These are phyloP conservation scores for Thermothelomyces thermophilus DNA, from an alignment of 2,329 filamentous ascomycete species.

Conservation along the genomic window DNA sequence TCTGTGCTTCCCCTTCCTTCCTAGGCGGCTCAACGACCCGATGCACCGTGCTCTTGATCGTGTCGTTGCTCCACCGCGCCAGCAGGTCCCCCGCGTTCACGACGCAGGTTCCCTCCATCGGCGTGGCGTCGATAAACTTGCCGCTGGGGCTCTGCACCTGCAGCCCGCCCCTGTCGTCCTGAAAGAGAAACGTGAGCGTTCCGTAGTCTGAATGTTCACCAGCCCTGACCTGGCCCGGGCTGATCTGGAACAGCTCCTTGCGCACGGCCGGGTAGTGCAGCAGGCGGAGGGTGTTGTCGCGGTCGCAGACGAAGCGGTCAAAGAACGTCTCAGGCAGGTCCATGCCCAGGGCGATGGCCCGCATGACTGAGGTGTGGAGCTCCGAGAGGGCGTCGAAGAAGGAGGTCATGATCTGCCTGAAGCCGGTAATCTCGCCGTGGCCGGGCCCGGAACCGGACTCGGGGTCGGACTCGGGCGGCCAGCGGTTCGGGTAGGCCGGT, in stretches of 20 bases:
- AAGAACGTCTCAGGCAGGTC: conserved; percentile 63
- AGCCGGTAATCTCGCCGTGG: conserved; percentile 41
- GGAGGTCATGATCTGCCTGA: conserved; percentile 63
- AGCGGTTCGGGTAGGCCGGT: conserved; percentile 63
- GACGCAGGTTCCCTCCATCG: conserved; percentile 74
- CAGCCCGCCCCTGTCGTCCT: conserved; percentile 49
- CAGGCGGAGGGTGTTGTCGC: conserved; percentile 65
- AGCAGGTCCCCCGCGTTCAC: conserved; percentile 86
- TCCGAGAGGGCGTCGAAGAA: conserved; percentile 72
- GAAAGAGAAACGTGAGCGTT: conserved; percentile 56
- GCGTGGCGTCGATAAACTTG: conserved; percentile 73
- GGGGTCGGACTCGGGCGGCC: conserved; percentile 51
- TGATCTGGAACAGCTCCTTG: conserved; percentile 57
- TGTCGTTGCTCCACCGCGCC: conserved; percentile 84
- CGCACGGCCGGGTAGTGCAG: conserved; percentile 69
- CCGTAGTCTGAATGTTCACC: conserved; percentile 69
- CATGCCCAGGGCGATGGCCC: conserved; percentile 77
- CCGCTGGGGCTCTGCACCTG: conserved; percentile 64
- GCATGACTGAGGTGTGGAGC: conserved; percentile 73
- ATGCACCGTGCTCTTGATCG: conserved; percentile 84
- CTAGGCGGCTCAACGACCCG: conserved; percentile 79
- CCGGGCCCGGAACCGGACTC: neutral
- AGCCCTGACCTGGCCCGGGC: conserved; percentile 65
- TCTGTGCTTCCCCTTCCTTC: conserved; percentile 17
- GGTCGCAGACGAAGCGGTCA: conserved; percentile 62